phyloP scores from a whole-genome alignment of 257 asterid genomes.

The Nicotiana benthamiana region DNA sequence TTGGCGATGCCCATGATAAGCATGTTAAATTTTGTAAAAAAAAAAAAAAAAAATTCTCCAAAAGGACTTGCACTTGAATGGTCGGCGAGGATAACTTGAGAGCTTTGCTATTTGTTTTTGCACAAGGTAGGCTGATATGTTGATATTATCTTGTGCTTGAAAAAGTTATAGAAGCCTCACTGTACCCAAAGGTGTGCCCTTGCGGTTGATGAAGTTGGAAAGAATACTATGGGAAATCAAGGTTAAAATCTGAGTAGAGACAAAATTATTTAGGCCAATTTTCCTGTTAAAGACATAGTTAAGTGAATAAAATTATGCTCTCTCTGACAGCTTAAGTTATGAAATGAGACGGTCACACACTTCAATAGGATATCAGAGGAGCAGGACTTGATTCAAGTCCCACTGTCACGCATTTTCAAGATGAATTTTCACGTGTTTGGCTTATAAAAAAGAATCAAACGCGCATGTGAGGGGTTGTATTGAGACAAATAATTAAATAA shows the following conservation, averaged over 20 bases:
- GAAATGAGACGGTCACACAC: too few relatives aligned
- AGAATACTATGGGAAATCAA: not conserved
- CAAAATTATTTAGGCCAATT: not conserved
- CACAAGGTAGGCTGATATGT: not conserved
- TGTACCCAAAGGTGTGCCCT: not conserved
- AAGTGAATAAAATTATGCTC: too few relatives aligned
- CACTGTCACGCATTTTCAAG: too few relatives aligned
- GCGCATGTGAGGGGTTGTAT: too few relatives aligned
- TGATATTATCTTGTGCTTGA: not conserved
- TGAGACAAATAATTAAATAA: too few relatives aligned
- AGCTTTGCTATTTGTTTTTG: not conserved
- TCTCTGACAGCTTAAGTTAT: too few relatives aligned
- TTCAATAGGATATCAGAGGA: too few relatives aligned
- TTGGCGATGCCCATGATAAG: too few relatives aligned
- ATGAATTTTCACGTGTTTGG: too few relatives aligned
- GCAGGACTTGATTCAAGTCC: too few relatives aligned
- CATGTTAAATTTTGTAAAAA: not conserved
- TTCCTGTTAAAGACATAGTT: too few relatives aligned
- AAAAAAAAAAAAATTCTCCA: not conserved
- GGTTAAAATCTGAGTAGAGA: not conserved
- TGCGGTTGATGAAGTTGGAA: not conserved
- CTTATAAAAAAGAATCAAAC: too few relatives aligned
- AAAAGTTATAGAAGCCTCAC: not conserved
- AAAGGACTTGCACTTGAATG: not conserved
- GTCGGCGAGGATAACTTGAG: not conserved